These are phyloP conservation scores for Verbena officinalis DNA, from an alignment of 257 asterid genomes.

Conservation along the genomic window DNA sequence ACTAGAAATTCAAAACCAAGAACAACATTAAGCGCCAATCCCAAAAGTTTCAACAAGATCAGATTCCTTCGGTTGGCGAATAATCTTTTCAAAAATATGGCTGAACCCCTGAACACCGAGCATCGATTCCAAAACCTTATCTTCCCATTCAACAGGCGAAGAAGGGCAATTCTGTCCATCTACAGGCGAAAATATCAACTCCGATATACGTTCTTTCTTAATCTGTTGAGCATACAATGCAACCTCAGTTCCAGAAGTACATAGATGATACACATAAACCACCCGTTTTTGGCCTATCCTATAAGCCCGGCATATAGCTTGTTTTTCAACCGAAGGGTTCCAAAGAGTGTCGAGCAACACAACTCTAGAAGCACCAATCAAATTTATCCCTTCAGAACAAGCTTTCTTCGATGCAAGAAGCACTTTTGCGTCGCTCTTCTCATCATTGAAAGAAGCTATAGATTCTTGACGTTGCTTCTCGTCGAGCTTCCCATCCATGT, in stretches of 20 bases:
- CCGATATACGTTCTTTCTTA: conserved; percentile 46
- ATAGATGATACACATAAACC: conserved; percentile 53
- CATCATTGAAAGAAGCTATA: conserved; percentile 48
- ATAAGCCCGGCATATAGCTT: conserved; percentile 62
- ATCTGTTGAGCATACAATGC: conserved; percentile 38
- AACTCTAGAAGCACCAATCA: conserved; percentile 63
- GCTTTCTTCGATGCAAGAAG: conserved; percentile 58
- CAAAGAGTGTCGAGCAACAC: conserved; percentile 60
- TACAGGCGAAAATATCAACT: conserved; percentile 42
- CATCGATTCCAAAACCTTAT: conserved; percentile 49
- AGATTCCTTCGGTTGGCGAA: conserved; percentile 51
- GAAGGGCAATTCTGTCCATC: conserved; percentile 10
- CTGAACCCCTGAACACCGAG: conserved; percentile 18
- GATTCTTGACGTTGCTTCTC: conserved; percentile 44
- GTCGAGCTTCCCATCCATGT: conserved; percentile 52
- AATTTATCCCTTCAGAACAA: conserved; percentile 64
- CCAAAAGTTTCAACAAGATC: conserved; percentile 38
- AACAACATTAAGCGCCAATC: background rate
- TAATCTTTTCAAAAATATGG: conserved; percentile 42
- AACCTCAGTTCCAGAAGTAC: conserved; percentile 51
- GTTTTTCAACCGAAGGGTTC: conserved; percentile 69
- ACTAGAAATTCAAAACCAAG: too few relatives aligned
- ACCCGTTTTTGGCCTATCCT: conserved; percentile 57
- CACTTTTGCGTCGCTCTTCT: conserved; percentile 50
- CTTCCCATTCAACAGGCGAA: conserved; percentile 13